Evolutionary conservation across 2,329 filamentous ascomycete genomes (phyloP).

Genomic region (Fusarium sp.): DNA sequence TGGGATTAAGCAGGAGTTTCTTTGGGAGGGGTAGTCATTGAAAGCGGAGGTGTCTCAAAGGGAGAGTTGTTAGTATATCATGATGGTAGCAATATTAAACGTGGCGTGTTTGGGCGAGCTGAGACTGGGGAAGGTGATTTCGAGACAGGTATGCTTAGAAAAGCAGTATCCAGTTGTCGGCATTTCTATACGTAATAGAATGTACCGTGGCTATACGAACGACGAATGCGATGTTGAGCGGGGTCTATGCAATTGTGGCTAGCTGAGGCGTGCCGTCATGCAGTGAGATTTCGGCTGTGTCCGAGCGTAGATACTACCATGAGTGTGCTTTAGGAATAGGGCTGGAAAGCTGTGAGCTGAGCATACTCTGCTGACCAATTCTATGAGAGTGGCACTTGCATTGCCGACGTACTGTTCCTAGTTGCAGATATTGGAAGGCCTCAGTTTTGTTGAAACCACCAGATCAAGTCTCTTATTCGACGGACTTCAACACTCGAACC

Average conservation of each 20-base stretch:
- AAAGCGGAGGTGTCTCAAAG: fast-evolving
- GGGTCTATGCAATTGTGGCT: background rate
- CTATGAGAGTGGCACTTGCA: fast-evolving
- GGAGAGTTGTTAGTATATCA: fast-evolving
- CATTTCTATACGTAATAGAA: fast-evolving
- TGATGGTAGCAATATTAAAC: fast-evolving
- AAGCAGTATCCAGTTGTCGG: fast-evolving
- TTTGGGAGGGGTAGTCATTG: slow-evolving; percentile 25
- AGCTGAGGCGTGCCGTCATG: background rate
- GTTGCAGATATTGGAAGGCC: background rate
- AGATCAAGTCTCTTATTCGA: background rate
- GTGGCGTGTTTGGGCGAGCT: background rate
- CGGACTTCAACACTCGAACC: fast-evolving
- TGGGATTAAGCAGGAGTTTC: slow-evolving; percentile 38
- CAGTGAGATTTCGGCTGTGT: background rate
- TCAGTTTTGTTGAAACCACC: fast-evolving
- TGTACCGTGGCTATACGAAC: fast-evolving
- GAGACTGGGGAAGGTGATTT: background rate
- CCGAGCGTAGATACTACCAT: background rate
- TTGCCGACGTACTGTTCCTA: too few relatives aligned
- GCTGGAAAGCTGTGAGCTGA: background rate
- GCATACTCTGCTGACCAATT: fast-evolving
- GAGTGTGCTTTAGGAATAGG: fast-evolving
- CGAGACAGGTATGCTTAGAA: background rate
- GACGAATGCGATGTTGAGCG: fast-evolving